These are phyloP conservation scores for Spathaspora hagerdaliae DNA, from an alignment of 805 yeast species.

Conservation along the genomic window DNA sequence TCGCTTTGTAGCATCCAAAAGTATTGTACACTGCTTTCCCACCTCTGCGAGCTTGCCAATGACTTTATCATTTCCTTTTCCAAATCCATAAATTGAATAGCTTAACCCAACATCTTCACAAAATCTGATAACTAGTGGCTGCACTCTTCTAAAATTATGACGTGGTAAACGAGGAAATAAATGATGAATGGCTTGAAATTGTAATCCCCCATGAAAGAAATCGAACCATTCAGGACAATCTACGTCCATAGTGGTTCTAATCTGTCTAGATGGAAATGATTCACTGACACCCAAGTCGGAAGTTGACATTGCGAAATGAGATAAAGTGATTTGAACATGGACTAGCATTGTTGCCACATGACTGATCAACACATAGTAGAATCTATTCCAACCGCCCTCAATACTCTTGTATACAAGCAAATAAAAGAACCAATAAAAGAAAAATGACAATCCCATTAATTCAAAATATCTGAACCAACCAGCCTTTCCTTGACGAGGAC, in stretches of 20 bases:
- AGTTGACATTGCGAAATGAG: conserved; percentile 93
- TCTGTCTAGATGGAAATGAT: conserved; percentile 72
- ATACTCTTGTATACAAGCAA: conserved; percentile 49
- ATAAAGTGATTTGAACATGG: conserved; percentile 87
- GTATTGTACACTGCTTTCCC: conserved; percentile 72
- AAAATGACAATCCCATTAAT: conserved; percentile 61
- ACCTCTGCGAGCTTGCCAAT: conserved; percentile 67
- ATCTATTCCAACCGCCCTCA: conserved; percentile 49
- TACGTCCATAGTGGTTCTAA: conserved; percentile 92
- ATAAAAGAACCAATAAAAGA: conserved; percentile 82
- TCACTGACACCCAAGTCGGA: conserved; percentile 80
- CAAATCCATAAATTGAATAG: conserved; percentile 82
- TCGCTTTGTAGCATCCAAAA: conserved; percentile 67
- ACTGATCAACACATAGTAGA: conserved; percentile 63
- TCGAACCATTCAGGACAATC: conserved; percentile 93
- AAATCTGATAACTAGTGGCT: conserved; percentile 66
- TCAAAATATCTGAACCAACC: conserved; percentile 86
- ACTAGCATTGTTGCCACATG: conserved; percentile 84
- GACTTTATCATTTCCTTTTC: conserved; percentile 70
- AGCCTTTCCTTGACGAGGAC: conserved; percentile 77
- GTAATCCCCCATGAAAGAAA: conserved; percentile 87
- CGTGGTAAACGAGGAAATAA: conserved; percentile 86
- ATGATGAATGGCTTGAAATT: conserved; percentile 88
- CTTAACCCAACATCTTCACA: conserved; percentile 73
- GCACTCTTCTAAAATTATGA: conserved; percentile 77